Base-by-base conservation (phyloP, 2,329 filamentous ascomycete species). In the Plectosphaerella sp. region DNA sequence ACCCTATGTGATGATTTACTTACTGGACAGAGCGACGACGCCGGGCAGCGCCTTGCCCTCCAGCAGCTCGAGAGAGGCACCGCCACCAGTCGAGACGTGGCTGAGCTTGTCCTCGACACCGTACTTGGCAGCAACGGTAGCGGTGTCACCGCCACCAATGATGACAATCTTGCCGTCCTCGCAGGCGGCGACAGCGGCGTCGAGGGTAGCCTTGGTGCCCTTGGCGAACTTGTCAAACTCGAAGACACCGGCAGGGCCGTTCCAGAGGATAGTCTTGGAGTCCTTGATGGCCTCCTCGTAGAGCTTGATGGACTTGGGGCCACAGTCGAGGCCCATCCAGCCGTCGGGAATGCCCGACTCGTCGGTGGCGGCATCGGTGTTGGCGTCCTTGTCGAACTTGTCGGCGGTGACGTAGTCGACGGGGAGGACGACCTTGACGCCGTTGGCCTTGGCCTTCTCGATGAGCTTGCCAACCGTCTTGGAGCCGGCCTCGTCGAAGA, bases 41-140 rank as follows among this genome's bases (percentile, higher is more conserved):
- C 94, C 94, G 52, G 94, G 94, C 67, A 99, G 81, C 59, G 91
- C 93, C 84, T 99, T 99, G 74, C 94, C 94, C 83, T 99, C 94
- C 58, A 99, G 85, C 65, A 99, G 79, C 82, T 99, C 94, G 67
- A 99, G 80, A 64, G 88, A 93, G 61, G 94, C 94, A 76, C 94
- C 94, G 67, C 94, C 94, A 62, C 94, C 94, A 33, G 94, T 99
- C 48, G 91, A 96, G 58, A 99, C 94, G 78, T 99, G 94, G 79
- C 91, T 97, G 67, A 97, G 83, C 85, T 97, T 95, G 74, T 90
- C 86, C 82, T 99, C 94, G 58, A 90, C 93, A 51, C 87, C 87
- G 72, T 96, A 99, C 82, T 99, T 97, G 72, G 92, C 93, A 51
- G 94, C 94, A 47, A 97, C 94, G 55, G 94, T 99, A 48, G 94